Evolutionary conservation across 345 rosid genomes (phyloP).

Genomic region (Hypericum androsaemum): DNA sequence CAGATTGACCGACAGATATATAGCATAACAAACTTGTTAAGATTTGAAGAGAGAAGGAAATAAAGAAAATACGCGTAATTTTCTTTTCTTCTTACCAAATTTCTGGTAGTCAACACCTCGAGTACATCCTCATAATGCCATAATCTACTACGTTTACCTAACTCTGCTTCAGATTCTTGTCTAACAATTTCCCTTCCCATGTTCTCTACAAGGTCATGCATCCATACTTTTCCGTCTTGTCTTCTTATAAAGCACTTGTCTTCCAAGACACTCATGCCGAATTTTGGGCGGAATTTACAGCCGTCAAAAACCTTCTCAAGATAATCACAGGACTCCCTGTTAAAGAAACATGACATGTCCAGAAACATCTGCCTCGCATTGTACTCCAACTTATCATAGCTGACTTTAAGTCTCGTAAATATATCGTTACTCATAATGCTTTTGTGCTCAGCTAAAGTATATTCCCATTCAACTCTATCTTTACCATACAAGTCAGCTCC

Average conservation of each 20-base stretch:
- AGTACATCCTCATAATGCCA: slow-evolving; percentile 14
- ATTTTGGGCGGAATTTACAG: slow-evolving; percentile 1
- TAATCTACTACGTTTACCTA: slow-evolving; percentile 14
- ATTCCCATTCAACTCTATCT: neutral
- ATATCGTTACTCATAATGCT: neutral
- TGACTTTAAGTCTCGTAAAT: neutral
- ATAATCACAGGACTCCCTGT: neutral
- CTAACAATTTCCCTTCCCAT: slow-evolving; percentile 25
- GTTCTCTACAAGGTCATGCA: slow-evolving; percentile 24
- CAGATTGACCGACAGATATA: too few species aligned
- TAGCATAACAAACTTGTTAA: too few species aligned
- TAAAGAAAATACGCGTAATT: too few species aligned
- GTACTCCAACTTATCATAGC: slow-evolving; percentile 4
- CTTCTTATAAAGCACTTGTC: neutral
- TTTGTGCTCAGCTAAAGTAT: neutral
- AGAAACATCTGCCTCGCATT: neutral
- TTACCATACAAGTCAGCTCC: neutral
- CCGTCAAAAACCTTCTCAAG: neutral
- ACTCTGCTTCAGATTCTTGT: neutral
- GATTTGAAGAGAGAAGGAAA: too few species aligned
- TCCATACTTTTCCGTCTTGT: slow-evolving; percentile 9
- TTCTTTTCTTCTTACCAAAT: too few species aligned
- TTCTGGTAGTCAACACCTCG: too few species aligned
- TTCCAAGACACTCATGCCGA: neutral
- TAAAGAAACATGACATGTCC: slow-evolving; percentile 5